phyloP scores from a whole-genome alignment of 768 basidiomycete species.

The Mycena alexandri region DNA sequence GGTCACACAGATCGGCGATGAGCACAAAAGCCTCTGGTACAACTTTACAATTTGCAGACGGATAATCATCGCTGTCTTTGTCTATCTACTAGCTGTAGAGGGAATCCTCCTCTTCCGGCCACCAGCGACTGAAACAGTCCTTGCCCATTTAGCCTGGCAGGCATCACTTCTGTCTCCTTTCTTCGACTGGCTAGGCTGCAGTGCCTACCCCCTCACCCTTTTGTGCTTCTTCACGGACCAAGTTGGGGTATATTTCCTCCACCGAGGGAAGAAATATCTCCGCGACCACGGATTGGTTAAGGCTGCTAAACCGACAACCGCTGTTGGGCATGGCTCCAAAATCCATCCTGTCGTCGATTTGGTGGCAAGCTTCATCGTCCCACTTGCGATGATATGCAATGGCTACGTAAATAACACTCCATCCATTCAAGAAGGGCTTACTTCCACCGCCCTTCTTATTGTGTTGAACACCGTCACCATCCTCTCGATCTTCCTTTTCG shows the following conservation, averaged over 20 bases:
- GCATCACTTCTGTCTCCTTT: background rate
- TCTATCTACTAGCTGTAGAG: background rate
- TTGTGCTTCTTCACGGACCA: background rate
- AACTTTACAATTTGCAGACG: background rate
- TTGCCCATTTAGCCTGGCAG: slow-evolving; percentile 6
- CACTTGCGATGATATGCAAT: slow-evolving; percentile 7
- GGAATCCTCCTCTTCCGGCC: background rate
- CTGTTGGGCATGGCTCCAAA: background rate
- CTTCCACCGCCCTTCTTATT: background rate
- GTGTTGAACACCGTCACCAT: background rate
- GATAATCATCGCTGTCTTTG: background rate
- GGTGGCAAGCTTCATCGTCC: background rate
- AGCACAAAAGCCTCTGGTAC: slow-evolving; percentile 2
- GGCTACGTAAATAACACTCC: background rate
- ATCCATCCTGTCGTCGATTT: background rate
- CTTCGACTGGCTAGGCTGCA: background rate
- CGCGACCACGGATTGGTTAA: no score
- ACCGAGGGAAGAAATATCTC: background rate
- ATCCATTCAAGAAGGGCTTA: background rate
- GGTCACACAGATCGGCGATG: background rate
- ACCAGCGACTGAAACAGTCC: background rate
- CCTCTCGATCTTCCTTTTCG: background rate
- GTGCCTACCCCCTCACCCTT: slow-evolving; percentile 1
- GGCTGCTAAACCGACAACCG: background rate
- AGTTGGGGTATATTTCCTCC: background rate